Evolutionary conservation across 2,329 filamentous ascomycete species (phyloP), one percentile per base, ranked within the genome.

Genomic region (Penicillium vulpinum): DNA sequence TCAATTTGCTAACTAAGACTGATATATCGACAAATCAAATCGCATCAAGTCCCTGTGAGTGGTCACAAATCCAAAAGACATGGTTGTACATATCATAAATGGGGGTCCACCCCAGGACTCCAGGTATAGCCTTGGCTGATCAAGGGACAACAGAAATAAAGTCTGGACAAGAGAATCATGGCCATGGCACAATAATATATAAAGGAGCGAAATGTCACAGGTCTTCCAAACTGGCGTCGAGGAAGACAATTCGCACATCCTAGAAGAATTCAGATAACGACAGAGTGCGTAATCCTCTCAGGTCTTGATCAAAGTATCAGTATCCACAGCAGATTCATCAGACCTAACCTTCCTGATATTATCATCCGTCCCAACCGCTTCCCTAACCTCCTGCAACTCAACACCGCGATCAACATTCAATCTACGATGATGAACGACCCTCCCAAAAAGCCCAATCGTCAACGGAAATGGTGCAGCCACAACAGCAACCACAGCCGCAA

Each of bases 401-500:
- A 68, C 22, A 0, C 68, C 70, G 6, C 66, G 62, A 61, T 79
- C 78, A 33, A 75, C 67, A 48, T 79, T 75, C 61, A 74, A 64
- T n/a, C 78, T 67, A 16, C 73, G 66, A 45, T 70, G 70, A 31
- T 70, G 67, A n/a, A 78, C 71, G 44, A 69, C 63, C 11, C 81
- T 65, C 1, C 91, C 90, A 71, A 92, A 89, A 41, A 88, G 65
- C 0, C 91, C 91, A 31, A 96, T 70, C 15, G 80, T 81, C 58
- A 95, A 64, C 1, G 90, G 88, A 46, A 89, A 73, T 9, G 90
- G 89, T 41, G 89, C 80, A 10, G 84, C 83, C 8, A 80, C 82
- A 52, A 88, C 71, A 0, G 86, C 85, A 10, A 96, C 57, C 2
- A 91, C 86, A 2, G 90, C 90, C 64, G 92, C 84, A 70, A 97